Evolutionary conservation across 78 protist genomes (phyloP), one percentile per base, ranked within the genome.

Genomic region (Dictyostelium capitatum): DNA sequence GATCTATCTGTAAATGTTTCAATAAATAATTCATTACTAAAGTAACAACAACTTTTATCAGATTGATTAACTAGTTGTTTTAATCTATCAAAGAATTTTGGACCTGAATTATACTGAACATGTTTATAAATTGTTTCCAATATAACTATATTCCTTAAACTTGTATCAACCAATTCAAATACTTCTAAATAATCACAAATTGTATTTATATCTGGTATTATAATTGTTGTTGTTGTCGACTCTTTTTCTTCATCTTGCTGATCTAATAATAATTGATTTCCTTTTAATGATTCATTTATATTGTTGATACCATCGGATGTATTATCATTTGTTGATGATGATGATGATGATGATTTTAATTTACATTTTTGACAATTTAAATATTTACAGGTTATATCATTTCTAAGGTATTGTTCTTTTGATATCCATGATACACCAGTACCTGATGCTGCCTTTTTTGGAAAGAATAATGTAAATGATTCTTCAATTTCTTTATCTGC

Each of bases 101-200:
- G 82, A 73, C 91, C 91, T 56, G 81, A 53, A 56, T 83, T 70
- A 46, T 73, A 83, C 43, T 83, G 91, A 50, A 83, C 74, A 56
- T 83, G 11, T 83, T 69, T 70, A 83, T 56, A 83, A 11, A 83
- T 72, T 3, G 82, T 83, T 70, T 83, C 91, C 9, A 83, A 23
- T 54, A 83, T 73, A 15, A 83, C 69, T 19, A 83, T n/a, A 70
- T 83, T 74, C 17, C 48, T 53, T 28, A 67, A 20, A 7, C 14
- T 30, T 70, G 77, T 25, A 17, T 65, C 79, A 11, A 5, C 12
- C 37, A 83, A 41, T 25, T 83, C 91, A 12, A 83, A 73, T 23
- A 83, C 17, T 12, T 83, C 91, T 32, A 83, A 57, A 73, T 83
- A 83, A 6, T 83, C 54, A 23, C 19, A 12, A 15, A 83, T 30